These are phyloP conservation scores for Tilletiopsis washingtonensis DNA, from an alignment of 1,284 basidiomycete genomes.

Conservation along the genomic window DNA sequence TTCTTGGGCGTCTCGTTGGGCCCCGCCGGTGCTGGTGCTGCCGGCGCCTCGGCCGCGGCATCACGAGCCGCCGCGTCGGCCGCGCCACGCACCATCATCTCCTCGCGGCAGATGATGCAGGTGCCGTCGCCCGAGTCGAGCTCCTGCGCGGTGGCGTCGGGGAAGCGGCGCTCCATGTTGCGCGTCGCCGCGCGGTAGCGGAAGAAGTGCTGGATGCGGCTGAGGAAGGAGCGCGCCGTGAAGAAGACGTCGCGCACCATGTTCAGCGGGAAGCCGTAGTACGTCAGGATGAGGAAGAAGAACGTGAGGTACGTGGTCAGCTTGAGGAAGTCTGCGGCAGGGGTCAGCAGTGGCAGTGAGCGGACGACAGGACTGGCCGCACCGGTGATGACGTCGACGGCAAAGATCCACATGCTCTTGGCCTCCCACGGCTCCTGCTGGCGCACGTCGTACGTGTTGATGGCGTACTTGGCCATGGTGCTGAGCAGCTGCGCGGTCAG, in stretches of 20 bases:
- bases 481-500: conserved; percentile 73
- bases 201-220: conserved; percentile 72
- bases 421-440: conserved; percentile 66
- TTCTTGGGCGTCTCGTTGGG: conserved; percentile 89
- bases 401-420: conserved; percentile 95
- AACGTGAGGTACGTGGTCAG: conserved; percentile 73
- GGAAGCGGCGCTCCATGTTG: conserved; percentile 95
- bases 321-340: conserved; percentile 77
- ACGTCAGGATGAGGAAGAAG: conserved; percentile 85
- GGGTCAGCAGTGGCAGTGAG: background rate
- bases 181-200: conserved; percentile 87
- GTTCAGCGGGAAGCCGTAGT: conserved; percentile 93
- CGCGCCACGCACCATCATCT: conserved; percentile 57
- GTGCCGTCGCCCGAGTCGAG: conserved; percentile 70
- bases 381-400: conserved; percentile 75
- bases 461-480: conserved; percentile 72
- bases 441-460: conserved; percentile 68
- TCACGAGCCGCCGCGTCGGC: conserved; percentile 6
- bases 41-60: background rate
- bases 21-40: conserved; percentile 3
- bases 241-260: conserved; percentile 94
- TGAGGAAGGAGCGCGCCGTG: conserved; percentile 81
- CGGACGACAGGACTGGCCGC: background rate
- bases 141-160: conserved; percentile 82
- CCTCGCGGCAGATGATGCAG: conserved; percentile 98